Percentiles rank a stretch among this genome's conserved stretches.
phyloP scores from a whole-genome alignment of 2,329 filamentous ascomycete species.

The Penicillium sp. region DNA sequence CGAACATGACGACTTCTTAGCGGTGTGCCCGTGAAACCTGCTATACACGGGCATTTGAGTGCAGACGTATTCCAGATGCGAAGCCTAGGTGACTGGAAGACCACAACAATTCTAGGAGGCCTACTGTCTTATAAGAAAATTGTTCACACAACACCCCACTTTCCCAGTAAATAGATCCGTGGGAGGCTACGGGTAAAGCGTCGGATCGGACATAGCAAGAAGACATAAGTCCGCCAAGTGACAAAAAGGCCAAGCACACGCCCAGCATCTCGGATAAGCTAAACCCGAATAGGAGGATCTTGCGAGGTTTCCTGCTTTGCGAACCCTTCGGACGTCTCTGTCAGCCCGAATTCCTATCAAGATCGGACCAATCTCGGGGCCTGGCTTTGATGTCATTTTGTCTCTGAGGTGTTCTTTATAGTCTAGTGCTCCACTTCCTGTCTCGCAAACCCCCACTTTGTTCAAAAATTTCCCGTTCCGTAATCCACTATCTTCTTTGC shows the following conservation, averaged over 20 bases:
- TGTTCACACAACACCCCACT: too few relatives aligned
- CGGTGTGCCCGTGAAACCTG: background rate
- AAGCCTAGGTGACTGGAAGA: background rate
- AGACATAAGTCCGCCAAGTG: background rate
- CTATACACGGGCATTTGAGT: background rate
- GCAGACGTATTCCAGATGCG: background rate
- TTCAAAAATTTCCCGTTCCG: slow-evolving; percentile 1
- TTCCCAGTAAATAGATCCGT: too few relatives aligned
- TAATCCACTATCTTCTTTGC: background rate
- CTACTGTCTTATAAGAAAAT: background rate
- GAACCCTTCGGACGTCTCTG: background rate
- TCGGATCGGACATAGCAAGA: slow-evolving; percentile 1
- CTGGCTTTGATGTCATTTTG: slow-evolving; percentile 9
- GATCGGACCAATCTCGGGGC: slow-evolving; percentile 4
- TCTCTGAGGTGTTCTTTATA: background rate
- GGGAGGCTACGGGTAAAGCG: background rate
- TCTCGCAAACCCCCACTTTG: background rate
- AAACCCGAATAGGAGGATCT: slow-evolving; percentile 27
- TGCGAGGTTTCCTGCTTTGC: slow-evolving; percentile 21
- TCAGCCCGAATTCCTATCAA: slow-evolving; percentile 17
- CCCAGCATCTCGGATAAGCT: slow-evolving; percentile 11
- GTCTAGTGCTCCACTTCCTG: background rate
- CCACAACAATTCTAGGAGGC: background rate
- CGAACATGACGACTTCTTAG: background rate
- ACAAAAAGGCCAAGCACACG: background rate